Percentiles rank a stretch among this genome's conserved stretches.
Evolutionary conservation across 2,329 filamentous ascomycete species (phyloP).

Genomic region (Aphanoascus verrucosus): DNA sequence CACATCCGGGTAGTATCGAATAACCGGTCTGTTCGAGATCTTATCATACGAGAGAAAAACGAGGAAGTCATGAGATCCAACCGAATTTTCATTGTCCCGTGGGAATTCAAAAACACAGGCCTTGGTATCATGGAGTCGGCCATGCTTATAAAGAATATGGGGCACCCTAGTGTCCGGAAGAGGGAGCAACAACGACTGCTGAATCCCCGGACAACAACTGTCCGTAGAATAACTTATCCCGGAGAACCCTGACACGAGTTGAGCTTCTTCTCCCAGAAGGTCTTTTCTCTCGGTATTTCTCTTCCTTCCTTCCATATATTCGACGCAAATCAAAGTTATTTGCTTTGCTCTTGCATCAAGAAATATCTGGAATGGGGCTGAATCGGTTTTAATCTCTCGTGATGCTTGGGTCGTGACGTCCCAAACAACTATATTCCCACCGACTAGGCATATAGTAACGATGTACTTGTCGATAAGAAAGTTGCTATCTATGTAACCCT

Average conservation of each 20-base stretch:
- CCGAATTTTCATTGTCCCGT: no score
- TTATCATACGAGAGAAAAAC: not conserved
- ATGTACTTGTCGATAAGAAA: constrained; percentile 19
- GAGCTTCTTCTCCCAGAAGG: not conserved
- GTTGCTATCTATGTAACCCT: not conserved
- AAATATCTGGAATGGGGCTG: not conserved
- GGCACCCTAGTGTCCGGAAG: not conserved
- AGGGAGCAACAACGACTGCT: not conserved
- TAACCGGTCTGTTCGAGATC: not conserved
- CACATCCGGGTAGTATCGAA: not conserved
- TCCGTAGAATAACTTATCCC: constrained; percentile 1
- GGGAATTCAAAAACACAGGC: not conserved
- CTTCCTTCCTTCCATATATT: not conserved
- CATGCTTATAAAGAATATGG: not conserved
- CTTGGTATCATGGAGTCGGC: not conserved
- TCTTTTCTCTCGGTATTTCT: no score
- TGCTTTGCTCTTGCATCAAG: not conserved
- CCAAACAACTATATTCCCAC: constrained; percentile 7
- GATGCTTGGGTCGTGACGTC: constrained; percentile 20
- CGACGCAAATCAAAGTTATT: not conserved
- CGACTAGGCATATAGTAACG: constrained; percentile 18
- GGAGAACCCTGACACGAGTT: not conserved
- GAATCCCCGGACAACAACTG: no score
- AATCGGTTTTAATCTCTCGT: constrained; percentile 2
- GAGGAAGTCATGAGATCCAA: not conserved